Conservation (phyloP, 441 rosid genomes). For the Omphalea diandra region DNA sequence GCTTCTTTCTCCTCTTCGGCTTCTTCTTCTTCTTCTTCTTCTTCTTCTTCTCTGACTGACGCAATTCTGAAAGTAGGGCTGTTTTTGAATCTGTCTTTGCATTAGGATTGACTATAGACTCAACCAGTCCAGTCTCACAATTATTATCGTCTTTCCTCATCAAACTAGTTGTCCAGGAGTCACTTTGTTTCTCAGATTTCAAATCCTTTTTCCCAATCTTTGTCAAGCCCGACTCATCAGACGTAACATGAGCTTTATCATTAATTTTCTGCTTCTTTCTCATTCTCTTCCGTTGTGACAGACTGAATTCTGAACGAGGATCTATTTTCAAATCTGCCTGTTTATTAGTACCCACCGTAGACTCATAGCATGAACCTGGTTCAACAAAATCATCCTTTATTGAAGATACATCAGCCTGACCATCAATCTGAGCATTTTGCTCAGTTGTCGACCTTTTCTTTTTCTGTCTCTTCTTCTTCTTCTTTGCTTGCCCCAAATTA, state of each 20-base stretch:
- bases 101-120: not conserved
- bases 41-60: constrained; percentile 1
- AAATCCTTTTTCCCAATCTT: not conserved
- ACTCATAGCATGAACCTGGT: not conserved
- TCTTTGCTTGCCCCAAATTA: constrained; percentile 14
- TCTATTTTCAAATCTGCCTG: not conserved
- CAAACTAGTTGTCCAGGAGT: not conserved
- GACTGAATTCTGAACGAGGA: not conserved
- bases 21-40: constrained; percentile 1
- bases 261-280: constrained; percentile 6
- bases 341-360: no score
- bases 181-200: constrained; percentile 22
- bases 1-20: not conserved
- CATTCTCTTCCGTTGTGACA: not conserved
- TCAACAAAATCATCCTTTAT: not conserved
- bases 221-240: constrained; percentile 14
- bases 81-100: no score
- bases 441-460: not conserved
- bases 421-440: not conserved
- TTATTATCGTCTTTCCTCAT: not conserved
- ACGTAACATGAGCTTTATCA: not conserved
- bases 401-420: not conserved
- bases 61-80: not conserved
- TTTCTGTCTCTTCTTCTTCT: constrained; percentile 8
- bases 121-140: not conserved